phyloP scores from a whole-genome alignment of 2,329 filamentous ascomycete genomes.

The Colletotrichum graminicola region DNA sequence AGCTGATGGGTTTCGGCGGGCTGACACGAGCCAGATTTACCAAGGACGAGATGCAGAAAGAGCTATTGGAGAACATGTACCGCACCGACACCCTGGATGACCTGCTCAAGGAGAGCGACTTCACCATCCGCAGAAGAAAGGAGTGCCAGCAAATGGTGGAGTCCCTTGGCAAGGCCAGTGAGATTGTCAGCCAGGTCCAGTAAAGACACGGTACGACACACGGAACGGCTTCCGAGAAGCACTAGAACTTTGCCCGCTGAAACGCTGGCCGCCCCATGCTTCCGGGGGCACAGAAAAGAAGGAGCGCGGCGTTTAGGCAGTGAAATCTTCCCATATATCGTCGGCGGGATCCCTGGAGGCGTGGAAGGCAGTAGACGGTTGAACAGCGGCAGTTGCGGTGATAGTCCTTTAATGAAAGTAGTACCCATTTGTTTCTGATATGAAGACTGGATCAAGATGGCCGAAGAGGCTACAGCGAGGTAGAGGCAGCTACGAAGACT shows the following conservation, averaged over 20 bases:
- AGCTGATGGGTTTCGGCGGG: too few species aligned
- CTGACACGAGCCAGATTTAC: constrained; percentile 59
- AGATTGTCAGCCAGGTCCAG: constrained; percentile 91
- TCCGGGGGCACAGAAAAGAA: constrained; percentile 36
- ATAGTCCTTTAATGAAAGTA: constrained; percentile 41
- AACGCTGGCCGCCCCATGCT: constrained; percentile 34
- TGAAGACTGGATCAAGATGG: constrained; percentile 31
- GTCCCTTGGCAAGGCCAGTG: constrained; percentile 86
- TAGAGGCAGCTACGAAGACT: constrained; percentile 33
- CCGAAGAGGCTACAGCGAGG: constrained; percentile 26
- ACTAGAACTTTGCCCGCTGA: constrained; percentile 33
- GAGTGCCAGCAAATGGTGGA: constrained; percentile 99
- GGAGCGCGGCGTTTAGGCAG: constrained; percentile 38
- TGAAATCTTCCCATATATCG: constrained; percentile 35
- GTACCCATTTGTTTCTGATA: constrained; percentile 35
- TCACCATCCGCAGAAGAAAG: constrained; percentile 93
- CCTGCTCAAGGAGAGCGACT: constrained; percentile 96
- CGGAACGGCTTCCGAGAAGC: constrained; percentile 25
- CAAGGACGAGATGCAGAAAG: constrained; percentile 98
- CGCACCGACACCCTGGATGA: constrained; percentile 90
- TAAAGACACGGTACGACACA: constrained; percentile 47
- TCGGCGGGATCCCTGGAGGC: constrained; percentile 38
- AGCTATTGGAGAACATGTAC: constrained; percentile 98
- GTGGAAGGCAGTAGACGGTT: constrained; percentile 32
- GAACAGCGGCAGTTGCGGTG: constrained; percentile 30